Percentiles rank a stretch among this genome's conserved stretches.
Evolutionary conservation across 176 grass and related monocot genomes (phyloP).

Genomic region (Aegilops umbellulata): DNA sequence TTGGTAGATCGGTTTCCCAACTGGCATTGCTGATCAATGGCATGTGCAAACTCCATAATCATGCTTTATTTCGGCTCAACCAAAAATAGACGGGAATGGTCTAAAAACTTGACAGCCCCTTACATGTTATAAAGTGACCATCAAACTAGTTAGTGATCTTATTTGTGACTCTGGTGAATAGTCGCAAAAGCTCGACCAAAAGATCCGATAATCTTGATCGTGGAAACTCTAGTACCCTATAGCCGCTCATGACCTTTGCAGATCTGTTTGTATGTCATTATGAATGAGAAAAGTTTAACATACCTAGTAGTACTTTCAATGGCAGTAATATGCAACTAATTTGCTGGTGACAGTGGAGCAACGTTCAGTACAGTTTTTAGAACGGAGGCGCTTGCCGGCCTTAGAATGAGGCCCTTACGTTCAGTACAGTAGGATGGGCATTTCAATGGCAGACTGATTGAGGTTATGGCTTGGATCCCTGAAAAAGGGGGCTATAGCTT

Average conservation of each 20-base stretch:
- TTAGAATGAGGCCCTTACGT: too few relatives aligned
- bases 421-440: not conserved
- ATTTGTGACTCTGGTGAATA: not conserved
- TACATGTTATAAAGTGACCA: not conserved
- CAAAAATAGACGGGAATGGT: not conserved
- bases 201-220: not conserved
- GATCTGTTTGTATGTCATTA: slow-evolving; percentile 13
- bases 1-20: slow-evolving; percentile 56
- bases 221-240: slow-evolving; percentile 2
- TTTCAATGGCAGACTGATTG: not conserved
- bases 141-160: not conserved
- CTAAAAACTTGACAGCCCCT: not conserved
- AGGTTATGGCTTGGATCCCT: not conserved
- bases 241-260: slow-evolving; percentile 17
- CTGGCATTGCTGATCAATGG: slow-evolving; percentile 46
- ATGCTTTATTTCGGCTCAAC: slow-evolving; percentile 14
- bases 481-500: not conserved
- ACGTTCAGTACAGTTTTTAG: not conserved
- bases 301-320: slow-evolving; percentile 16
- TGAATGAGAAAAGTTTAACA: slow-evolving; percentile 12
- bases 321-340: not conserved
- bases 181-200: slow-evolving; percentile 12
- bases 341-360: slow-evolving; percentile 5
- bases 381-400: too few relatives aligned
- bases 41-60: slow-evolving; percentile 41